These are phyloP conservation scores for Cladorrhinum samala DNA, from an alignment of 495 filamentous ascomycete species.

Conservation along the genomic window DNA sequence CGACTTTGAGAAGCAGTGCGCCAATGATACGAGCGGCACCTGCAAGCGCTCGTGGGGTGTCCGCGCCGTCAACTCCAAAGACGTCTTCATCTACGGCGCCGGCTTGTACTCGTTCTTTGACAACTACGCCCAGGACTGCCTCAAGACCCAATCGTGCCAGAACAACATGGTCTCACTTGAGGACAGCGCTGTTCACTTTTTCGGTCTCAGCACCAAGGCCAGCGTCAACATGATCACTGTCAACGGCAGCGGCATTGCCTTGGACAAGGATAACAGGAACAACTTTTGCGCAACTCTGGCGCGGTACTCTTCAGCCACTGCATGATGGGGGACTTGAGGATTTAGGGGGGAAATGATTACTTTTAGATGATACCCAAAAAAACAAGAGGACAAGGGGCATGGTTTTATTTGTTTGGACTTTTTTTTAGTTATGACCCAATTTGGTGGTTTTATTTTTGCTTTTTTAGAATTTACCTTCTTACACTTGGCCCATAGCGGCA, in stretches of 20 bases:
- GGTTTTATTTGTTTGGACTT: neutral
- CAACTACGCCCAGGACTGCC: constrained; percentile 75
- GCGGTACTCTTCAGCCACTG: constrained; percentile 36
- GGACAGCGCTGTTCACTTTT: constrained; percentile 61
- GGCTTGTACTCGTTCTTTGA: constrained; percentile 85
- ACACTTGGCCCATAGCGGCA: neutral
- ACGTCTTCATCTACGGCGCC: constrained; percentile 68
- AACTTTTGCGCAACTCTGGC: constrained; percentile 74
- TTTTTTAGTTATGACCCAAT: neutral
- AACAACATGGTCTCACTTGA: constrained; percentile 81
- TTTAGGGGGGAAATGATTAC: too few species aligned
- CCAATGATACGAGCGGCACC: constrained; percentile 49
- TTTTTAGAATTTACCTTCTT: neutral
- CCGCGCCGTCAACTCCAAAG: constrained; percentile 61
- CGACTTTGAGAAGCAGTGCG: constrained; percentile 59
- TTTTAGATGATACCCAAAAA: neutral
- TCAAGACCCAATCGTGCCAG: constrained; percentile 72
- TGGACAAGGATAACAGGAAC: constrained; percentile 59
- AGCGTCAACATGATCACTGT: constrained; percentile 76
- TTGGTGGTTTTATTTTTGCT: neutral
- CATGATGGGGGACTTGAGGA: too few species aligned
- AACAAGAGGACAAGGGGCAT: too few species aligned
- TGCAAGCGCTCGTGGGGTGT: constrained; percentile 84
- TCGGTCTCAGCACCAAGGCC: constrained; percentile 81
- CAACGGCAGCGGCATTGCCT: constrained; percentile 48